Conservation (phyloP, 1,139 yeast species). For the Wickerhamomyces sp. region DNA sequence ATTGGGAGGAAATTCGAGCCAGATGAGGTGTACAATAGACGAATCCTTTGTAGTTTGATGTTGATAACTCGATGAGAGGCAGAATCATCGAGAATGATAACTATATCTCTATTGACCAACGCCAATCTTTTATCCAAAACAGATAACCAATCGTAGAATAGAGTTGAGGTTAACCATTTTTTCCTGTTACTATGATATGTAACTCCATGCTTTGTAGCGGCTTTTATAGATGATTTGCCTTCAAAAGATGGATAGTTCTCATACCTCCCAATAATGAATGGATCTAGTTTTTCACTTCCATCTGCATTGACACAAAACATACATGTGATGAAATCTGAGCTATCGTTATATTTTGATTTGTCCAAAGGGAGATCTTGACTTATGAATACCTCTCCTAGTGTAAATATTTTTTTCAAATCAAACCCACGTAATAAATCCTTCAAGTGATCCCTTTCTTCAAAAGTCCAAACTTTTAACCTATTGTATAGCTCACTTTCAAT, state of each 20-base stretch:
- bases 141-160: conserved; percentile 58
- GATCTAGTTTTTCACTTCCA: conserved; percentile 58
- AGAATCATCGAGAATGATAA: conserved; percentile 55
- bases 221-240: conserved; percentile 37
- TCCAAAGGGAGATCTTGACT: conserved; percentile 61
- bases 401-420: conserved; percentile 50
- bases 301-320: conserved; percentile 61
- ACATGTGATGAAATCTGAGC: conserved; percentile 46
- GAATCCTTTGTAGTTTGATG: conserved; percentile 48
- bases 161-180: conserved; percentile 62
- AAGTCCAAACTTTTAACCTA: conserved; percentile 55
- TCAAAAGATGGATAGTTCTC: conserved; percentile 47
- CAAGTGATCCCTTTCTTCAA: conserved; percentile 48
- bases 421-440: conserved; percentile 34
- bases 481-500: conserved; percentile 40
- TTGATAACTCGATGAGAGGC: conserved; percentile 60
- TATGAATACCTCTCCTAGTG: conserved; percentile 56
- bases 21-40: conserved; percentile 36
- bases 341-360: conserved; percentile 48
- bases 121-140: conserved; percentile 54
- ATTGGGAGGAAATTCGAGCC: conserved; percentile 46
- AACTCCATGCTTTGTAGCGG: conserved; percentile 47
- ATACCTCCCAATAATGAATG: conserved; percentile 56
- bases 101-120: conserved; percentile 41
- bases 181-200: conserved; percentile 56